Evolutionary conservation across 345 rosid species (phyloP).

Genomic region (Reutealis trisperma): DNA sequence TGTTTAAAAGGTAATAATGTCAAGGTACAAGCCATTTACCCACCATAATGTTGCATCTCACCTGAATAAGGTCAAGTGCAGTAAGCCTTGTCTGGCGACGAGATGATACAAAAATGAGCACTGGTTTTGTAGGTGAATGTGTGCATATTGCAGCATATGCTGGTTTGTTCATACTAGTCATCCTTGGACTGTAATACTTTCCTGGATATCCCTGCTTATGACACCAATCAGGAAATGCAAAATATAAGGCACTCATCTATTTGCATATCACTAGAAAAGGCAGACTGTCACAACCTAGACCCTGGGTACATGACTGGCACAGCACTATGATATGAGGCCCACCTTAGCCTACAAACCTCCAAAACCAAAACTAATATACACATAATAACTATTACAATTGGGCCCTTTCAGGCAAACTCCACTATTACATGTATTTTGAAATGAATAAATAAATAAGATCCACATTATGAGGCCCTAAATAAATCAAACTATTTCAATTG

Average conservation of each 20-base stretch:
- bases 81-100: constrained; percentile 99
- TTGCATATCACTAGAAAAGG: constrained; percentile 5
- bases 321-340: no score
- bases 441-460: no score
- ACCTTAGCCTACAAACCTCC: no score
- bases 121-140: constrained; percentile 95
- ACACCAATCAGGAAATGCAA: background rate
- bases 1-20: background rate
- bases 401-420: no score
- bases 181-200: constrained; percentile 88
- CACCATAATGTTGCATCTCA: constrained; percentile 33
- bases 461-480: no score
- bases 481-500: no score
- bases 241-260: background rate
- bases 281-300: no score
- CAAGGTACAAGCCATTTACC: background rate
- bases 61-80: constrained; percentile 97
- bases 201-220: constrained; percentile 90
- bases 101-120: constrained; percentile 94
- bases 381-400: no score
- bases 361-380: no score
- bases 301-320: no score
- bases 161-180: constrained; percentile 99
- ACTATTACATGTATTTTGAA: no score
- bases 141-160: constrained; percentile 98